These are phyloP conservation scores for Fusarium begoniae DNA, from an alignment of 2,329 filamentous ascomycete species.

Conservation along the genomic window DNA sequence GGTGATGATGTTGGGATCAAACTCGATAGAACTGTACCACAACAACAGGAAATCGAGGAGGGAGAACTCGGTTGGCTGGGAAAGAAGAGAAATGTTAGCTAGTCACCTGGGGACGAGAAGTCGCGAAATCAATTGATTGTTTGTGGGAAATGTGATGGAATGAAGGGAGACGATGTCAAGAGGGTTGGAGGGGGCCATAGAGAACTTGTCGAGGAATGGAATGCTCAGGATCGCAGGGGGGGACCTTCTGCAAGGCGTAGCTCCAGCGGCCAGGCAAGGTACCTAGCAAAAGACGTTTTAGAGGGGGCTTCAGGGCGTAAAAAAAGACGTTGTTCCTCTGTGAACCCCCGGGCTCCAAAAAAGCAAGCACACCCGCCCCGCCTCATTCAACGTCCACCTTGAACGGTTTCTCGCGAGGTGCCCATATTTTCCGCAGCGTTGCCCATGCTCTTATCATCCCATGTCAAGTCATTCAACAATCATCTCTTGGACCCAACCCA, in stretches of 20 bases:
- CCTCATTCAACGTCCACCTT: not conserved
- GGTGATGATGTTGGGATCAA: constrained; percentile 2
- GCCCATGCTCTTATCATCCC: constrained; percentile 2
- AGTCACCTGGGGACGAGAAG: constrained; percentile 19
- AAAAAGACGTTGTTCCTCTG: constrained; percentile 5
- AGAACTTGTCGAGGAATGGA: constrained; percentile 27
- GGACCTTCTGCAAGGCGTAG: constrained; percentile 28
- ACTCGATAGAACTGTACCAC: constrained; percentile 19
- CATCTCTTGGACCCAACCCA: not conserved
- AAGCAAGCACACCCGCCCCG: not conserved
- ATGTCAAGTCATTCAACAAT: not conserved
- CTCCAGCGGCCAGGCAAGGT: not conserved
- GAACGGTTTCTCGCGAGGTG: not conserved
- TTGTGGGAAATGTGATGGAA: constrained; percentile 40
- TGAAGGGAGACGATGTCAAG: constrained; percentile 40
- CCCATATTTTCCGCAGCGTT: not conserved
- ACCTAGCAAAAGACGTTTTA: constrained; percentile 11
- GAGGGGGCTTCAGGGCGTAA: constrained; percentile 11
- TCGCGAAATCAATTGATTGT: constrained; percentile 28
- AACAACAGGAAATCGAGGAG: constrained; percentile 18
- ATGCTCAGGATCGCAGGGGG: constrained; percentile 36
- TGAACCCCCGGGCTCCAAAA: not conserved
- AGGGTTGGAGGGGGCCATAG: constrained; percentile 28
- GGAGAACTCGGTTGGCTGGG: constrained; percentile 32
- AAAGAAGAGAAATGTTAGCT: constrained; percentile 31